These are phyloP conservation scores for Monilinia vaccinii-corymbosi DNA, from an alignment of 2,329 filamentous ascomycete genomes.

Conservation along the genomic window DNA sequence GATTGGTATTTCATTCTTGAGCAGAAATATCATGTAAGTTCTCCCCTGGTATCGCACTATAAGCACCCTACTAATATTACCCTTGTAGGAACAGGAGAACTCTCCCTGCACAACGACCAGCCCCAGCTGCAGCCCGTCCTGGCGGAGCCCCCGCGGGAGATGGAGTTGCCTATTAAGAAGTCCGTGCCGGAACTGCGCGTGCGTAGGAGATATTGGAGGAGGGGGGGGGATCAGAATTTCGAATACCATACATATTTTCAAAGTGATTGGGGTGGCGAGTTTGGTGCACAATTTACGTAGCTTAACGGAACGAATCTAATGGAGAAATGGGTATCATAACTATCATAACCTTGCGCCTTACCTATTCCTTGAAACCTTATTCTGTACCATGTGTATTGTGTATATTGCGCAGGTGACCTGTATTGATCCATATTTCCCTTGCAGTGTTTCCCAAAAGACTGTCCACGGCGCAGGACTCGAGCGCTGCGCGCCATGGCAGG, in stretches of 20 bases:
- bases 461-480: background rate
- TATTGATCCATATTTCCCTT: background rate
- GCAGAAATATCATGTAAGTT: constrained; percentile 67
- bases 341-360: constrained; percentile 10
- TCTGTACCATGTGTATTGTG: background rate
- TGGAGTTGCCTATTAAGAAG: constrained; percentile 14
- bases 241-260: background rate
- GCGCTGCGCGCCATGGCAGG: background rate
- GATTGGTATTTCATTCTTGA: constrained; percentile 64
- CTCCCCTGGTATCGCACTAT: background rate
- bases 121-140: constrained; percentile 16
- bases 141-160: constrained; percentile 23
- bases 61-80: constrained; percentile 9
- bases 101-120: constrained; percentile 13
- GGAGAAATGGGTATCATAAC: constrained; percentile 20
- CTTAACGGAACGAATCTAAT: background rate
- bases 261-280: background rate
- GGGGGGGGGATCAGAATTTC: background rate
- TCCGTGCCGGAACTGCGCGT: background rate
- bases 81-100: constrained; percentile 13
- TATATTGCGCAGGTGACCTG: background rate
- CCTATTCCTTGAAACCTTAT: background rate
- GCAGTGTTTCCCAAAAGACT: background rate
- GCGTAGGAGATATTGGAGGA: no score
- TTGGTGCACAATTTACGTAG: background rate